A percentile compares a stretch with the other conserved stretches of the same genome.
Conservation (phyloP, 139 green algal species). For the Chlorella vulgaris region DNA sequence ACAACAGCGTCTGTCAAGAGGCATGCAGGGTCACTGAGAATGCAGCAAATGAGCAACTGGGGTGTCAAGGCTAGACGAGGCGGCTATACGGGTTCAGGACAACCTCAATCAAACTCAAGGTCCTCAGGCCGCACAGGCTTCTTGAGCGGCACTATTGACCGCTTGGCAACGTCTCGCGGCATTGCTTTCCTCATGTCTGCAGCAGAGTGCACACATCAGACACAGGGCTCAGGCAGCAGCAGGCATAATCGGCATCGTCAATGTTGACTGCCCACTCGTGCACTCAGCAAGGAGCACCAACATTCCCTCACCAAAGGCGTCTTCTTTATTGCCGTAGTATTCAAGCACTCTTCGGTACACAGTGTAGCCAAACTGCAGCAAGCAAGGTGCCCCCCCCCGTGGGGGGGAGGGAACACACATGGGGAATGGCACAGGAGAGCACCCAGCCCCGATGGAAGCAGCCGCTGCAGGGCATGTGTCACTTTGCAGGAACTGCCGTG, state of each 20-base stretch:
- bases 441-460: too few species aligned
- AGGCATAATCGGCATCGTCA: neutral
- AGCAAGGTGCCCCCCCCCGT: too few species aligned
- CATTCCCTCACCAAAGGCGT: constrained; percentile 85
- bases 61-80: too few species aligned
- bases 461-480: too few species aligned
- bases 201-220: neutral
- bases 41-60: neutral
- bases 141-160: constrained; percentile 78
- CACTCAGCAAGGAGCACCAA: too few species aligned
- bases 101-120: constrained; percentile 81
- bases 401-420: too few species aligned
- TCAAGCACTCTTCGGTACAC: constrained; percentile 90
- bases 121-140: constrained; percentile 78
- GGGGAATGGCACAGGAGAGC: too few species aligned
- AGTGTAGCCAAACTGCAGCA: constrained; percentile 85
- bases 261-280: neutral
- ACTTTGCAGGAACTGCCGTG: too few species aligned
- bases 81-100: too few species aligned
- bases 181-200: constrained; percentile 98
- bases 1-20: too few species aligned
- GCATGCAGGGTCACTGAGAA: too few species aligned
- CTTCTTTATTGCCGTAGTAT: constrained; percentile 93
- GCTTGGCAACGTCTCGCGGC: constrained; percentile 80
- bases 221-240: neutral